Evolutionary conservation across 1,284 basidiomycete genomes (phyloP).

Genomic region (Earliella scabrosa): DNA sequence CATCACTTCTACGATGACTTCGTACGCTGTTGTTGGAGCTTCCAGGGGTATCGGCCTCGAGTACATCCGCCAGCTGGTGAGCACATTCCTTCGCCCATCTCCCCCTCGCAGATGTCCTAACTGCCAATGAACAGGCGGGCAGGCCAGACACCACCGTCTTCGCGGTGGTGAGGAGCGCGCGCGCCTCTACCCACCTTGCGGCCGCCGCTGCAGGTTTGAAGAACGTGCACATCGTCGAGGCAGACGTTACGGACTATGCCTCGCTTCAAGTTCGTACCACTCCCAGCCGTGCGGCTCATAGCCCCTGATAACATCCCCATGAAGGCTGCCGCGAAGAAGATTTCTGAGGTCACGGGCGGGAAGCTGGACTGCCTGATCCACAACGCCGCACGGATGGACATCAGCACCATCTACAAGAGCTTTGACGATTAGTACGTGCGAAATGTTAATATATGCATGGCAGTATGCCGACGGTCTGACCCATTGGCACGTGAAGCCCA

Average conservation of each 20-base stretch:
- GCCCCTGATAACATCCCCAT: not conserved
- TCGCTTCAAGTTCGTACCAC: not conserved
- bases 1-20: not conserved
- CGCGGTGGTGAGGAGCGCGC: not conserved
- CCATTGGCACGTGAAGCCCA: not conserved
- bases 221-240: conserved; percentile 5
- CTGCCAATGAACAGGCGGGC: not conserved
- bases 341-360: conserved; percentile 29
- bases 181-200: not conserved
- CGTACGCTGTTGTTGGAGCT: not conserved
- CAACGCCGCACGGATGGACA: conserved; percentile 29
- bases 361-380: conserved; percentile 37
- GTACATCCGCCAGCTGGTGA: not conserved
- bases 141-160: not conserved
- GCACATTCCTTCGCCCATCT: not conserved
- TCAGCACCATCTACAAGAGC: not conserved
- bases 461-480: too few species aligned
- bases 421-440: conserved; percentile 18
- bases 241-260: not conserved
- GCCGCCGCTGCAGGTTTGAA: not conserved
- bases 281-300: not conserved
- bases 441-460: not conserved
- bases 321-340: conserved; percentile 19
- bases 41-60: not conserved
- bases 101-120: too few species aligned